Evolutionary conservation across 2,329 filamentous ascomycete genomes (phyloP).

Genomic region (Alternaria ventricosa): DNA sequence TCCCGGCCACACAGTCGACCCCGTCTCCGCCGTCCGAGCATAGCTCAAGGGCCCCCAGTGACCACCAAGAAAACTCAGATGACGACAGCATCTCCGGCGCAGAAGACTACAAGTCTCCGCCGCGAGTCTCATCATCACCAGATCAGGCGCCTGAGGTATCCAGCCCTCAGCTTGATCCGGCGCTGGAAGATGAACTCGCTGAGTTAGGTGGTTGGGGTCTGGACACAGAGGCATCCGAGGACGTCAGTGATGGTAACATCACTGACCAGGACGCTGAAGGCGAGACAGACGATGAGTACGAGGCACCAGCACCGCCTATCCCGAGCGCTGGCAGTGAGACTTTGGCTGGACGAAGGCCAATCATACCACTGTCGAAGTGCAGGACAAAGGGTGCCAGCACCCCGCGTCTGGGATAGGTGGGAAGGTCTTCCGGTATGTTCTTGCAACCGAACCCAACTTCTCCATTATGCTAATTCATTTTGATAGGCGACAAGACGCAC

Average conservation of each 20-base stretch:
- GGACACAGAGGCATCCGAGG: neutral
- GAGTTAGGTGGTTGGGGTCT: constrained; percentile 1
- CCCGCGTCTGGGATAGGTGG: neutral
- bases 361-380: neutral
- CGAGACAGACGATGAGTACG: constrained; percentile 1
- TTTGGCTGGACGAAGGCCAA: neutral
- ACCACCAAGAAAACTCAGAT: neutral
- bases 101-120: neutral
- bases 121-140: neutral
- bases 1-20: neutral
- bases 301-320: neutral
- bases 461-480: neutral
- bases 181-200: neutral
- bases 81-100: neutral
- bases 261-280: constrained; percentile 1
- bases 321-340: neutral
- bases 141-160: neutral
- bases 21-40: neutral
- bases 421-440: neutral
- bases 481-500: neutral
- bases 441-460: neutral
- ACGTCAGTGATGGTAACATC: neutral
- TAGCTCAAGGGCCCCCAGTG: neutral
- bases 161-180: constrained; percentile 1
- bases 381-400: neutral